These are phyloP conservation scores for Cudoniella acicularis DNA, from an alignment of 495 filamentous ascomycete species.

Conservation along the genomic window DNA sequence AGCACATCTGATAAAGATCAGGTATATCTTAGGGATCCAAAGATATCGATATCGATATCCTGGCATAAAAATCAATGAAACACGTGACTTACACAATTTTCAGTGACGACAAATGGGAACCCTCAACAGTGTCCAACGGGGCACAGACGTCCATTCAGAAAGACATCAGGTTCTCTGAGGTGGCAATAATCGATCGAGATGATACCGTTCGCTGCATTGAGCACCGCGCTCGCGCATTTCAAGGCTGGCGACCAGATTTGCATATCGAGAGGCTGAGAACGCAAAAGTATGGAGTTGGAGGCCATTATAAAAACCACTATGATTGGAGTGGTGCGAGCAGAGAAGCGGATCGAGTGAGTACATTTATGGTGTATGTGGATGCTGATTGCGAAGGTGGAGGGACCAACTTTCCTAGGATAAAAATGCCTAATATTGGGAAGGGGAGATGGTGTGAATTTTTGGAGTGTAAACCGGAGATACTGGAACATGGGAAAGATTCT, in stretches of 20 bases:
- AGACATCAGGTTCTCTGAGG: conserved; percentile 50
- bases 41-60: not conserved
- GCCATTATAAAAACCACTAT: conserved; percentile 57
- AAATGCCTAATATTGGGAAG: conserved; percentile 17
- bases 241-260: conserved; percentile 55
- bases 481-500: conserved; percentile 5
- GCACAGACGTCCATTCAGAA: conserved; percentile 41
- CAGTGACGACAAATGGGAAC: conserved; percentile 47
- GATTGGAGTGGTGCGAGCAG: conserved; percentile 48
- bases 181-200: conserved; percentile 53
- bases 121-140: conserved; percentile 52
- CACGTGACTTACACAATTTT: conserved; percentile 14
- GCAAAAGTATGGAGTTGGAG: conserved; percentile 54
- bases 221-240: conserved; percentile 52
- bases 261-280: conserved; percentile 61
- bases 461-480: conserved; percentile 26
- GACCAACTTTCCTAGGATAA: conserved; percentile 50
- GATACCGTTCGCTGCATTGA: conserved; percentile 56
- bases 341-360: conserved; percentile 45
- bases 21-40: conserved; percentile 33
- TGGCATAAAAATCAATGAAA: conserved; percentile 5
- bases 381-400: conserved; percentile 58
- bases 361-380: conserved; percentile 62
- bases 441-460: conserved; percentile 33
- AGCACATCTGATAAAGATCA: conserved; percentile 45